phyloP scores from a whole-genome alignment of 2,329 filamentous ascomycete species.

The Fonsecaea monophora region DNA sequence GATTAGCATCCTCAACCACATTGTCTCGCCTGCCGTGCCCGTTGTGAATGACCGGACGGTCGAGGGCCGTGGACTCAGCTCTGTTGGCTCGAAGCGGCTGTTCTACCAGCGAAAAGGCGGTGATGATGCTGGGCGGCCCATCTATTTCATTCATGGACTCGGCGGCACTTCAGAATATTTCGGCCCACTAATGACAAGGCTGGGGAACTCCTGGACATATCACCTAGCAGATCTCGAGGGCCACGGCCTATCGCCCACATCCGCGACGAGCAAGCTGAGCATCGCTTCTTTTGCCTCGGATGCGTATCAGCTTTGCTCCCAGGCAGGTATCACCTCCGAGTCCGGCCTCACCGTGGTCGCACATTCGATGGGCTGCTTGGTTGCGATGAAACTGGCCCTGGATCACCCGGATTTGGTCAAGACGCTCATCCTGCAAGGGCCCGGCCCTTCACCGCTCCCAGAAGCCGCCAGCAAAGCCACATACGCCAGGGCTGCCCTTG shows the following conservation, averaged over 20 bases:
- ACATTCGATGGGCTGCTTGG: constrained; percentile 60
- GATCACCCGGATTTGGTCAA: constrained; percentile 50
- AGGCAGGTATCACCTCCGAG: constrained; percentile 42
- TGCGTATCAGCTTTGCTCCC: constrained; percentile 49
- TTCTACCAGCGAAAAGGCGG: constrained; percentile 47
- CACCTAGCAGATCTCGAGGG: constrained; percentile 64
- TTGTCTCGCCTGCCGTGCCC: constrained; percentile 34
- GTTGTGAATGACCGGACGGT: constrained; percentile 41
- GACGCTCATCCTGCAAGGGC: constrained; percentile 58
- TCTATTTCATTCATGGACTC: constrained; percentile 64
- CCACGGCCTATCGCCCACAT: constrained; percentile 62
- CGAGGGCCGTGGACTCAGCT: constrained; percentile 46
- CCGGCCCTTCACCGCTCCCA: constrained; percentile 56
- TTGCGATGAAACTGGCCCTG: constrained; percentile 54
- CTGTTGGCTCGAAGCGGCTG: constrained; percentile 52
- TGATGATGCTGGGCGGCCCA: constrained; percentile 37
- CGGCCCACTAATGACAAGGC: constrained; percentile 51
- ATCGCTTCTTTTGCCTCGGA: constrained; percentile 56
- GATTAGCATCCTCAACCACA: constrained; percentile 35
- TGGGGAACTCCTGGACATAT: constrained; percentile 45
- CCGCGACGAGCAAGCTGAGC: constrained; percentile 51
- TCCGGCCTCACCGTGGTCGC: constrained; percentile 54
- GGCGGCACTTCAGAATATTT: constrained; percentile 57
- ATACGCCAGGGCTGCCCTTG: constrained; percentile 49
- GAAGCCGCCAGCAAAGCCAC: constrained; percentile 44